These are phyloP conservation scores for Aureobasidium melanogenum DNA, from an alignment of 2,329 filamentous ascomycete species.

Conservation along the genomic window DNA sequence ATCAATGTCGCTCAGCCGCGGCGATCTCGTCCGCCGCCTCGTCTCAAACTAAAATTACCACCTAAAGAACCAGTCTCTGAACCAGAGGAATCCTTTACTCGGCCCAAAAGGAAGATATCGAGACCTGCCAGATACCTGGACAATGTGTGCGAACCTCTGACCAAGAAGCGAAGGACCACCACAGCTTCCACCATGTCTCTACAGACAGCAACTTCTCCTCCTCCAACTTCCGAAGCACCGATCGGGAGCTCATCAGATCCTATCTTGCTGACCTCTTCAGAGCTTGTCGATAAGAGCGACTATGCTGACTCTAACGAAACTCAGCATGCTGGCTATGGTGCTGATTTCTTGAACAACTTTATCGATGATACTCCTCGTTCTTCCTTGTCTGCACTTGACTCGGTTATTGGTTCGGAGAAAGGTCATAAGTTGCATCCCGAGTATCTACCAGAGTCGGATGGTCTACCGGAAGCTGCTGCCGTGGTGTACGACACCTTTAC, in stretches of 20 bases:
- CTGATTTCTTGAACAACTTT: constrained; percentile 26
- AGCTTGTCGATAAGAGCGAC: neutral
- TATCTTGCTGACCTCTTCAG: neutral
- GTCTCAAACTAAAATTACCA: constrained; percentile 22
- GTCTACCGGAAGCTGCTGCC: neutral
- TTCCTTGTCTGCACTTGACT: neutral
- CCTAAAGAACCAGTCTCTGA: neutral
- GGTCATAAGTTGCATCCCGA: neutral
- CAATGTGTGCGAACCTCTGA: neutral
- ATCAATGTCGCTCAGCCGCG: constrained; percentile 9
- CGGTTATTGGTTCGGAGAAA: neutral
- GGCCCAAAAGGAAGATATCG: constrained; percentile 7
- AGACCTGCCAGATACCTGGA: constrained; percentile 10
- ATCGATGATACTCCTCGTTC: constrained; percentile 17
- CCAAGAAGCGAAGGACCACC: neutral
- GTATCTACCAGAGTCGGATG: neutral
- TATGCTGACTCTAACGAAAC: constrained; percentile 11
- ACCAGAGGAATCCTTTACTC: neutral
- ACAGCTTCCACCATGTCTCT: constrained; percentile 12
- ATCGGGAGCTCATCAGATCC: constrained; percentile 9
- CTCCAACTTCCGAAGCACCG: neutral
- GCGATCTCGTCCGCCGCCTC: neutral
- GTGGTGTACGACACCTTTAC: neutral
- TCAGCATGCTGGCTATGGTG: constrained; percentile 17
- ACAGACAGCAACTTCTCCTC: constrained; percentile 11